phyloP scores from a whole-genome alignment of 202 grass and related monocot species.

The Zoysia matrella region DNA sequence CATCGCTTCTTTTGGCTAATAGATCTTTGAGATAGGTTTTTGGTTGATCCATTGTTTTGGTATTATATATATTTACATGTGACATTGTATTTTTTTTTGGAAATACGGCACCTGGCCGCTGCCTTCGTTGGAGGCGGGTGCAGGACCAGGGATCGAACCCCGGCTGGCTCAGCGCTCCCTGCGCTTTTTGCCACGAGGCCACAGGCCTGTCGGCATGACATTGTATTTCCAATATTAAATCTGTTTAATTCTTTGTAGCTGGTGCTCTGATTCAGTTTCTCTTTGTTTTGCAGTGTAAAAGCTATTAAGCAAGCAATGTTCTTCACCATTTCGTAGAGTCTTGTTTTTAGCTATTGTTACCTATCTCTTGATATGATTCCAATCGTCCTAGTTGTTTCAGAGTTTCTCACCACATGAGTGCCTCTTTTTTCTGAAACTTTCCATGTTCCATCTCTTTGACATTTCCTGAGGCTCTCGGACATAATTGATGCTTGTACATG shows the following conservation, averaged over 20 bases:
- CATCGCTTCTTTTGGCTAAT: conserved; percentile 27
- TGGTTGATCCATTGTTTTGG: not conserved
- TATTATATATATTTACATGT: not conserved
- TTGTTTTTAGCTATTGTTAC: not conserved
- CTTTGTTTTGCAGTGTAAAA: not conserved
- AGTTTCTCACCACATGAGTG: not conserved
- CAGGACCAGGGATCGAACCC: too few species aligned
- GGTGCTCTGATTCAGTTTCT: not conserved
- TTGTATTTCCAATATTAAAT: too few species aligned
- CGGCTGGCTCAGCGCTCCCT: too few species aligned
- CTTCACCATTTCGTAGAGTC: not conserved
- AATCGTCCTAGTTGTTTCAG: not conserved
- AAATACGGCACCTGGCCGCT: too few species aligned
- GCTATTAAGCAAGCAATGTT: not conserved
- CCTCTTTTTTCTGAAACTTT: not conserved
- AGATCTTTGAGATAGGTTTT: too few species aligned
- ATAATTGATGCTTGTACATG: not conserved
- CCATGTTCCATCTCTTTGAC: not conserved
- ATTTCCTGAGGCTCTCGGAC: not conserved
- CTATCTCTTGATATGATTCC: not conserved
- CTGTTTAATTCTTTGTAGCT: too few species aligned
- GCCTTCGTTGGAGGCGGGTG: too few species aligned
- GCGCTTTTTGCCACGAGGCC: too few species aligned
- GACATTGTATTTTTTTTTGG: too few species aligned
- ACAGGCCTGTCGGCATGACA: too few species aligned